Conservation (phyloP, 148 eudicot genomes). For the Persicaria tinctoria region DNA sequence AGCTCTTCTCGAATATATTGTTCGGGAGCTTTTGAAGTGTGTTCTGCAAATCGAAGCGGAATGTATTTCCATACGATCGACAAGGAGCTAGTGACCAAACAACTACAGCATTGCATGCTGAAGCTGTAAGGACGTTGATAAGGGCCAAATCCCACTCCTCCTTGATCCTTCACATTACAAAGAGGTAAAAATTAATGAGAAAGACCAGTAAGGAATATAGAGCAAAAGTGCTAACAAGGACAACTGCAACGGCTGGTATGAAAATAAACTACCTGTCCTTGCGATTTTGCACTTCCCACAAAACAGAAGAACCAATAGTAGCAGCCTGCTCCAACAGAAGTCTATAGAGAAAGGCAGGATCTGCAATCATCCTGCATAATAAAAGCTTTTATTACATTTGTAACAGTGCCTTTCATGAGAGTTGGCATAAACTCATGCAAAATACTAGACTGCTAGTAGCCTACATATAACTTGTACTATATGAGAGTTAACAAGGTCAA, state of each 20-base stretch:
- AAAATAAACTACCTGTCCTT: constrained; percentile 54
- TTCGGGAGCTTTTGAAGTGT: constrained; percentile 93
- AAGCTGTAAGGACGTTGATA: constrained; percentile 73
- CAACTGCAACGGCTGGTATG: constrained; percentile 1
- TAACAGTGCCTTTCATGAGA: not conserved
- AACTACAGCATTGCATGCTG: constrained; percentile 90
- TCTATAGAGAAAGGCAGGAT: constrained; percentile 82
- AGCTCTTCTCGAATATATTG: constrained; percentile 83
- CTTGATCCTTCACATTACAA: constrained; percentile 58
- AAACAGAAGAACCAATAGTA: constrained; percentile 72
- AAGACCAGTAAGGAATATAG: not conserved
- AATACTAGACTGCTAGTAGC: too few species aligned
- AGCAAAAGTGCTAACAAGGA: not conserved
- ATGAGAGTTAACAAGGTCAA: not conserved
- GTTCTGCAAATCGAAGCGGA: constrained; percentile 78
- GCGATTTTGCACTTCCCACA: constrained; percentile 80
- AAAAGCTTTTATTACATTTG: not conserved
- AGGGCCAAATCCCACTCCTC: constrained; percentile 98
- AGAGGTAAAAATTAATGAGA: constrained; percentile 9
- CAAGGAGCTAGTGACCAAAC: constrained; percentile 98
- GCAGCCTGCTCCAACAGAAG: constrained; percentile 83
- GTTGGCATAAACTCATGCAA: not conserved
- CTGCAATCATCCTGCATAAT: constrained; percentile 87
- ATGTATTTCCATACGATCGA: constrained; percentile 91
- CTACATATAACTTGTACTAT: not conserved